Conservation (phyloP, 164 flowering plant genomes). For the Akebia trifoliata region DNA sequence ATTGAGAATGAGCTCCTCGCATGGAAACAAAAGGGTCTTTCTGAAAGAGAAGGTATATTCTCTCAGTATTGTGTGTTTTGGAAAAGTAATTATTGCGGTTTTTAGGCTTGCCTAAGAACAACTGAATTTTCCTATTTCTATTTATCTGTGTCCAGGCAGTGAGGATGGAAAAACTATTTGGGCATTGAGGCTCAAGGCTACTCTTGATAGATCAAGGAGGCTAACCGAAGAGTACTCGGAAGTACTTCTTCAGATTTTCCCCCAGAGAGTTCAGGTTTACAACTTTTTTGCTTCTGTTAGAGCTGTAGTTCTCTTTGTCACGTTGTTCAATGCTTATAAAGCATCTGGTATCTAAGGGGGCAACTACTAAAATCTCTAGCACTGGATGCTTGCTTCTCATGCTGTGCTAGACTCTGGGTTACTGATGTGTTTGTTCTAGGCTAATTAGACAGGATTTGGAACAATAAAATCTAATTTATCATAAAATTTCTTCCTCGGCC, state of each 20-base stretch:
- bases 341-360: too few relatives aligned
- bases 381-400: background rate
- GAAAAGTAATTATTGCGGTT: background rate
- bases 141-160: constrained; percentile 38
- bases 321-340: background rate
- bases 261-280: constrained; percentile 61
- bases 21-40: constrained; percentile 75
- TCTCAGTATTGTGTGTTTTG: background rate
- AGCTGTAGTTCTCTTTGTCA: background rate
- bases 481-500: background rate
- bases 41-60: constrained; percentile 72
- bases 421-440: background rate
- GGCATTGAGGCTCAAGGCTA: constrained; percentile 91
- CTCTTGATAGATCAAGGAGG: constrained; percentile 88
- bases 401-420: background rate
- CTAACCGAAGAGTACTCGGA: constrained; percentile 91
- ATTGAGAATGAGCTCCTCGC: constrained; percentile 65
- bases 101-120: background rate
- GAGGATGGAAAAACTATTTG: constrained; percentile 85
- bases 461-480: constrained; percentile 1
- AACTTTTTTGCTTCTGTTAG: constrained; percentile 1
- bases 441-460: background rate
- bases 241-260: constrained; percentile 77
- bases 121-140: background rate
- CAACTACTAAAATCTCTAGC: background rate